phyloP scores from a whole-genome alignment of 495 filamentous ascomycete species.

The Entonaema liquescens region DNA sequence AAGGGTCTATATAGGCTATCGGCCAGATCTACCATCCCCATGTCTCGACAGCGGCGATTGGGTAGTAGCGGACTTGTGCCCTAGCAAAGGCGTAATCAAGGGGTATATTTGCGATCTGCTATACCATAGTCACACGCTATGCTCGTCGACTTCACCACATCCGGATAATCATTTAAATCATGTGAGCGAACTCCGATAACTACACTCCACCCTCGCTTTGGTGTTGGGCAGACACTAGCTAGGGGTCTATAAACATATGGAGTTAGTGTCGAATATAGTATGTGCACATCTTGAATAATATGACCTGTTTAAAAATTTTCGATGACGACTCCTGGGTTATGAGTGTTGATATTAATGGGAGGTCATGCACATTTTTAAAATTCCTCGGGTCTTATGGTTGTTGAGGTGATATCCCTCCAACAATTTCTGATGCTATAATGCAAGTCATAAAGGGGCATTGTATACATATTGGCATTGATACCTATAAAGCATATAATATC shows the following conservation, averaged over 20 bases:
- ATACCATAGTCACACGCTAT: conserved; percentile 31
- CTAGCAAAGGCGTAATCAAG: conserved; percentile 26
- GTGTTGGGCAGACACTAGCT: conserved; percentile 15
- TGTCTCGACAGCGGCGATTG: conserved; percentile 16
- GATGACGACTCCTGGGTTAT: neutral
- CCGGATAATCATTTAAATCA: conserved; percentile 16
- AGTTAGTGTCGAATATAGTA: conserved; percentile 2
- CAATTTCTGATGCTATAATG: neutral
- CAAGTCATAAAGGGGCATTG: conserved; percentile 24
- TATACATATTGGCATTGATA: conserved; percentile 22
- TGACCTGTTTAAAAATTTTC: neutral
- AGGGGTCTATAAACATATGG: neutral
- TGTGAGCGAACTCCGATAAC: conserved; percentile 27
- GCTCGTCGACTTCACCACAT: conserved; percentile 18
- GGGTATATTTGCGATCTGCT: conserved; percentile 37
- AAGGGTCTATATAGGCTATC: conserved; percentile 21
- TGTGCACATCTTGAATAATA: neutral
- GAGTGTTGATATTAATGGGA: neutral
- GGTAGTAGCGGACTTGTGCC: conserved; percentile 12
- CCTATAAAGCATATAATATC: conserved; percentile 30
- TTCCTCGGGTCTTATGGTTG: neutral
- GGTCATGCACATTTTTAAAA: neutral
- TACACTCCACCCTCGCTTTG: conserved; percentile 31
- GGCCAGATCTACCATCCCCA: conserved; percentile 30
- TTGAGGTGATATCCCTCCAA: neutral